Evolutionary conservation across 2,329 filamentous ascomycete species (phyloP).

Genomic region (Dactylella cylindrospora): DNA sequence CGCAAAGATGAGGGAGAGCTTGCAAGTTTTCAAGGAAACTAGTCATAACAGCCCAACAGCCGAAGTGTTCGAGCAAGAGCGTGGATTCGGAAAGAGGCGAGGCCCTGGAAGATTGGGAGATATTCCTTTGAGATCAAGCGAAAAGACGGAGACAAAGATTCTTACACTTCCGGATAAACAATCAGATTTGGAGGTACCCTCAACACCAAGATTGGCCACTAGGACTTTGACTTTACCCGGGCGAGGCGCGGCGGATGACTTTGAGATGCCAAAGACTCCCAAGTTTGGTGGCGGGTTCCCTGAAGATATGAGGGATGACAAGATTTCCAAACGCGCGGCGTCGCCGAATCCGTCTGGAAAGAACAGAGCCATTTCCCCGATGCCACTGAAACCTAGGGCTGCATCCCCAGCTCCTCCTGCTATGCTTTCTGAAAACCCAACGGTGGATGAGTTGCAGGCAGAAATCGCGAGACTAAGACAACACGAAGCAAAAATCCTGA

Average conservation of each 20-base stretch:
- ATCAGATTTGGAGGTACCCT: constrained; percentile 29
- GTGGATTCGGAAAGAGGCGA: constrained; percentile 48
- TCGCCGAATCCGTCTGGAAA: constrained; percentile 30
- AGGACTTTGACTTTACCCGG: constrained; percentile 35
- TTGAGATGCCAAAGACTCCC: constrained; percentile 38
- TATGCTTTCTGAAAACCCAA: constrained; percentile 37
- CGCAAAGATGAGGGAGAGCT: constrained; percentile 63
- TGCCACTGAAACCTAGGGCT: constrained; percentile 46
- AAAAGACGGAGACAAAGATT: constrained; percentile 51
- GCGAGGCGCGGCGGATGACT: constrained; percentile 28
- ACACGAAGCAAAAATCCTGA: constrained; percentile 53
- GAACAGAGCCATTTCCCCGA: constrained; percentile 16
- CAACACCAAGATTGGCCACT: constrained; percentile 31
- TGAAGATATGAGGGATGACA: constrained; percentile 41
- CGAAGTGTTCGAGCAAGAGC: constrained; percentile 54
- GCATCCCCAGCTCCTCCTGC: constrained; percentile 34
- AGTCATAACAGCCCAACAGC: constrained; percentile 51
- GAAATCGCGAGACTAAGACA: constrained; percentile 36
- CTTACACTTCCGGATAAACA: constrained; percentile 34
- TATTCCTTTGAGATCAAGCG: constrained; percentile 34
- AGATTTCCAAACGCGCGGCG: constrained; percentile 14
- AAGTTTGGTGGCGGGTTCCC: constrained; percentile 36
- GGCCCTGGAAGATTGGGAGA: constrained; percentile 44
- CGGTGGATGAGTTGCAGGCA: constrained; percentile 45
- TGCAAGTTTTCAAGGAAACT: constrained; percentile 80